These are phyloP conservation scores for Cladorrhinum samala DNA, from an alignment of 495 filamentous ascomycete genomes.

Conservation along the genomic window DNA sequence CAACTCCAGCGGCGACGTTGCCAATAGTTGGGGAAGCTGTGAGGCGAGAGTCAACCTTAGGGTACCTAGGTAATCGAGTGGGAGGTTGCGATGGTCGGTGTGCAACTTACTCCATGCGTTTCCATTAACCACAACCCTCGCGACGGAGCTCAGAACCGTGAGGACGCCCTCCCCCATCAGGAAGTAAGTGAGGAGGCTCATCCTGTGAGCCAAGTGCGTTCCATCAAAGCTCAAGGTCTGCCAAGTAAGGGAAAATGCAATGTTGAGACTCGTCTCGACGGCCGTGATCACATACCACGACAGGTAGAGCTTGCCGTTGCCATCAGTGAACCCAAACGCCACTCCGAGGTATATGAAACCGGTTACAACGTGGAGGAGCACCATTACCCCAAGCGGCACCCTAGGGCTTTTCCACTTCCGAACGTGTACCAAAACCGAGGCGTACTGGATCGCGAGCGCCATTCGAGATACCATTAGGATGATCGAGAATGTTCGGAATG, in stretches of 20 bases:
- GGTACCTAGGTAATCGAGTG: no score
- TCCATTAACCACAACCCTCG: slow-evolving; percentile 22
- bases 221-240: slow-evolving; percentile 54
- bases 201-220: slow-evolving; percentile 57
- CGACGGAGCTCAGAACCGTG: slow-evolving; percentile 19
- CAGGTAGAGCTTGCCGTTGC: slow-evolving; percentile 12
- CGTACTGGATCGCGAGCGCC: slow-evolving; percentile 51
- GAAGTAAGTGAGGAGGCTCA: slow-evolving; percentile 61
- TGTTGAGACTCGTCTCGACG: slow-evolving; percentile 46
- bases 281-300: slow-evolving; percentile 52
- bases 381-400: slow-evolving; percentile 36
- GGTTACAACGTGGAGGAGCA: slow-evolving; percentile 34
- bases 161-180: slow-evolving; percentile 61
- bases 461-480: slow-evolving; percentile 56
- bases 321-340: slow-evolving; percentile 32
- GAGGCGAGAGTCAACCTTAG: not conserved
- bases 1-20: not conserved
- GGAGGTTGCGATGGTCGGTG: not conserved
- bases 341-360: slow-evolving; percentile 48
- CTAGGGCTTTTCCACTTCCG: slow-evolving; percentile 30
- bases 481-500: slow-evolving; percentile 50
- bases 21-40: not conserved
- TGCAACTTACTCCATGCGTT: slow-evolving; percentile 19
- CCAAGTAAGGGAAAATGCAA: slow-evolving; percentile 46
- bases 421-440: slow-evolving; percentile 40